phyloP scores from a whole-genome alignment of 2,329 filamentous ascomycete species.

The Amylocarpus encephaloides region DNA sequence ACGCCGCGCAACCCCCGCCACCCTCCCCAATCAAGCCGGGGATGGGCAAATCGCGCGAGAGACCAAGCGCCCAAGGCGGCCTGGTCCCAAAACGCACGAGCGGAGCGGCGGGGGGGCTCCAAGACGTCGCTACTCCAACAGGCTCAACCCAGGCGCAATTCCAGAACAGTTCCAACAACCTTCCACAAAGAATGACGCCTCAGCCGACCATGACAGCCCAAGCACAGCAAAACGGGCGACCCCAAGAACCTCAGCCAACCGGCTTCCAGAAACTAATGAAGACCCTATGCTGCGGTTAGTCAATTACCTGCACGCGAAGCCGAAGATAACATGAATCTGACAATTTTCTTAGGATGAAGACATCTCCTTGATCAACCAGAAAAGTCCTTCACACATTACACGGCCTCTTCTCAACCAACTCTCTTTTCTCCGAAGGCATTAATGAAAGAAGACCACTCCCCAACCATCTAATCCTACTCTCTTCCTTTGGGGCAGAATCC shows the following conservation, averaged over 20 bases:
- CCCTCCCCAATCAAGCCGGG: constrained; percentile 73
- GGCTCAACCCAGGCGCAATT: constrained; percentile 94
- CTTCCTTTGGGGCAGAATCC: constrained; percentile 16
- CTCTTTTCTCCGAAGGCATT: constrained; percentile 19
- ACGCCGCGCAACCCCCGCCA: constrained; percentile 85
- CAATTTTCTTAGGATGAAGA: constrained; percentile 27
- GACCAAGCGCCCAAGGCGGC: constrained; percentile 71
- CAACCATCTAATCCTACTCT: constrained; percentile 24
- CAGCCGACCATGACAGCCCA: constrained; percentile 55
- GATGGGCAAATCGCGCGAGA: constrained; percentile 66
- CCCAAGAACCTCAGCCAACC: constrained; percentile 65
- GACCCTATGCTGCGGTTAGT: constrained; percentile 79
- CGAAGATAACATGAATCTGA: constrained; percentile 7
- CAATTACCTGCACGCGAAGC: constrained; percentile 10
- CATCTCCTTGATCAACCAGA: constrained; percentile 10
- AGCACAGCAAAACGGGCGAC: constrained; percentile 45
- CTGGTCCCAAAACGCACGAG: constrained; percentile 70
- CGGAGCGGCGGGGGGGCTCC: constrained; percentile 60
- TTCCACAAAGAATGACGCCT: constrained; percentile 58
- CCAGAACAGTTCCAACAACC: constrained; percentile 88
- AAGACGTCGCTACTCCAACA: constrained; percentile 76
- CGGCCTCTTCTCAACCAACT: constrained; percentile 1
- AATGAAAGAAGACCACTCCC: constrained; percentile 20
- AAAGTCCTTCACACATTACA: constrained; percentile 6
- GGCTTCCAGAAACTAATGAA: constrained; percentile 92